Percentiles rank a stretch among this genome's conserved stretches.
Conservation (phyloP, 177 flowering plant genomes). For the Telopea speciosissima region DNA sequence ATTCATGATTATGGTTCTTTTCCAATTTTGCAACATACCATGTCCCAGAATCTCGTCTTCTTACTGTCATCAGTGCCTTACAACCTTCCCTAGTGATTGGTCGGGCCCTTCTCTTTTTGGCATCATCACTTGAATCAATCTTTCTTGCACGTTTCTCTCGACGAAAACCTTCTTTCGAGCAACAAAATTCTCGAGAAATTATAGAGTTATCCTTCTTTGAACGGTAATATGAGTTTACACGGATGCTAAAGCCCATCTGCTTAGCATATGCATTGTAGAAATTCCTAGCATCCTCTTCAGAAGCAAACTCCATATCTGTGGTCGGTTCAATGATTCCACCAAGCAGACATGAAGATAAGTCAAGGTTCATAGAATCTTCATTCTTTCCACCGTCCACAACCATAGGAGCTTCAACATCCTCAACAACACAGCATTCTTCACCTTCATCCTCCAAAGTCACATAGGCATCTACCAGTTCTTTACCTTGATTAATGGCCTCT, state of each 20-base stretch:
- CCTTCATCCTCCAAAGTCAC: conserved; percentile 26
- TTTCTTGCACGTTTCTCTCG: conserved; percentile 22
- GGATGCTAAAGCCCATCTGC: conserved; percentile 34
- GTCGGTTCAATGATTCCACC: conserved; percentile 30
- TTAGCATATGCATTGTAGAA: conserved; percentile 38
- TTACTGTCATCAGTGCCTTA: conserved; percentile 39
- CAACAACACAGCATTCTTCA: conserved; percentile 28
- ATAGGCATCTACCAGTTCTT: conserved; percentile 27
- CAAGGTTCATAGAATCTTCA: conserved; percentile 11
- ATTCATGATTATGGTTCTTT: conserved; percentile 36
- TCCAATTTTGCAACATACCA: conserved; percentile 35
- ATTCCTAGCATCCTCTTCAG: conserved; percentile 35
- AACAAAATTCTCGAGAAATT: conserved; percentile 20
- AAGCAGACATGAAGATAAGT: conserved; percentile 14
- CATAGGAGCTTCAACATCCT: conserved; percentile 31
- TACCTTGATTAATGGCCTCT: conserved; percentile 15
- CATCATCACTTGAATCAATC: conserved; percentile 20
- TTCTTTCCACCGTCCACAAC: conserved; percentile 22
- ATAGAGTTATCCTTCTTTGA: conserved; percentile 35
- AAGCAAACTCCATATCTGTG: conserved; percentile 29
- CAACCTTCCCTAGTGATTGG: conserved; percentile 37
- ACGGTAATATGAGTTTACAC: conserved; percentile 28
- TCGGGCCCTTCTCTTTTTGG: conserved; percentile 26
- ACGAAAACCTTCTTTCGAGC: conserved; percentile 39
- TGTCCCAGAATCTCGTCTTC: conserved; percentile 29